Conservation (phyloP, 148 eudicot genomes). For the Amaranthus hypochondriacus region DNA sequence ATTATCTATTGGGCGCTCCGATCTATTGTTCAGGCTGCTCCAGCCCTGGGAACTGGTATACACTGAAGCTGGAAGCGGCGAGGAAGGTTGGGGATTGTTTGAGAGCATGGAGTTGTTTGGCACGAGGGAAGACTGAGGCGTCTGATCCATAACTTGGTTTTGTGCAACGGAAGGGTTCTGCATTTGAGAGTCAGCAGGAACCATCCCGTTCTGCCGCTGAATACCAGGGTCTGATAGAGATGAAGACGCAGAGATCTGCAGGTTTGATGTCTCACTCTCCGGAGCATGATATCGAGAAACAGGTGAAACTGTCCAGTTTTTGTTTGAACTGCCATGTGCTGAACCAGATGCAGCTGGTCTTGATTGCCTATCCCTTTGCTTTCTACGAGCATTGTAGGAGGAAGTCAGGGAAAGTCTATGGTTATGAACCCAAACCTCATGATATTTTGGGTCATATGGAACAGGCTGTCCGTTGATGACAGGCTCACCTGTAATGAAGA, state of each 20-base stretch:
- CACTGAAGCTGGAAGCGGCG: background rate
- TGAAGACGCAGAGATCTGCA: background rate
- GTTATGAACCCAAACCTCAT: conserved; percentile 26
- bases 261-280: background rate
- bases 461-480: conserved; percentile 33
- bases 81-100: background rate
- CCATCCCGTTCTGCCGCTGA: background rate
- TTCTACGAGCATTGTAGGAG: background rate
- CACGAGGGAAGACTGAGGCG: conserved; percentile 11
- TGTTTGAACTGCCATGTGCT: background rate
- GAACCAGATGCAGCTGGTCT: conserved; percentile 9
- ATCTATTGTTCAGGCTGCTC: conserved; percentile 13
- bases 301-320: conserved; percentile 3
- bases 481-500: conserved; percentile 29
- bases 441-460: conserved; percentile 36
- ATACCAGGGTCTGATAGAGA: background rate
- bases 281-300: background rate
- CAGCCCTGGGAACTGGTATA: background rate
- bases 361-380: conserved; percentile 16
- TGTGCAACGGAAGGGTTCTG: background rate
- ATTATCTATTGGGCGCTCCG: conserved; percentile 1
- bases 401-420: conserved; percentile 7
- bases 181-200: conserved; percentile 6
- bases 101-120: background rate
- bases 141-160: background rate